A percentile compares a stretch with the other conserved stretches of the same genome.
Conservation (phyloP, 345 rosid species). For the Draba incana region DNA sequence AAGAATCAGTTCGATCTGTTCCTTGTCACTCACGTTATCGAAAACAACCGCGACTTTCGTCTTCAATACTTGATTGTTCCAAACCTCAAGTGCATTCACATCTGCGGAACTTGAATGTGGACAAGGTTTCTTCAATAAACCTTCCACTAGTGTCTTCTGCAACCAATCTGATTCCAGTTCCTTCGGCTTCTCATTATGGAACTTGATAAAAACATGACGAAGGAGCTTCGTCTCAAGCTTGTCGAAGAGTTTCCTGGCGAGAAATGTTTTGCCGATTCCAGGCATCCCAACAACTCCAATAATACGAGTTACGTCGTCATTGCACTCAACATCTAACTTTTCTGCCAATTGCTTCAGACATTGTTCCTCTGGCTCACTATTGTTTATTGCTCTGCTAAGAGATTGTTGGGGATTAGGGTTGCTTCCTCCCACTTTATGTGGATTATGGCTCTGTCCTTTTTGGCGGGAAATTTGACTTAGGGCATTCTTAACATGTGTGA, state of each 20-base stretch:
- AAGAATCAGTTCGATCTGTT: background rate
- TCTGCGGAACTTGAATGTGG: background rate
- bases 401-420: background rate
- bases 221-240: background rate
- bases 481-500: background rate
- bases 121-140: background rate
- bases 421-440: background rate
- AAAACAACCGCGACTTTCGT: slow-evolving; percentile 7
- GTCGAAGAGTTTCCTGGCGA: background rate
- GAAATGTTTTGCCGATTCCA: slow-evolving; percentile 39
- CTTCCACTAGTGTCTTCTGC: background rate
- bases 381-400: background rate
- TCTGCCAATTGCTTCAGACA: slow-evolving; percentile 18
- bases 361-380: background rate
- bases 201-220: background rate
- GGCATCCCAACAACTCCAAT: slow-evolving; percentile 26
- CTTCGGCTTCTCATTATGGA: background rate
- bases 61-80: background rate
- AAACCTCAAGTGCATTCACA: background rate
- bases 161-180: background rate
- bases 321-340: background rate
- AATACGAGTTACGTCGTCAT: slow-evolving; percentile 20
- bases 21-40: slow-evolving; percentile 5
- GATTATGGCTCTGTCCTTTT: background rate
- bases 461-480: background rate